A percentile compares a stretch with the other conserved stretches of the same genome.
phyloP scores from a whole-genome alignment of 73 alveolate species.

The Symbiodinium pilosum region DNA sequence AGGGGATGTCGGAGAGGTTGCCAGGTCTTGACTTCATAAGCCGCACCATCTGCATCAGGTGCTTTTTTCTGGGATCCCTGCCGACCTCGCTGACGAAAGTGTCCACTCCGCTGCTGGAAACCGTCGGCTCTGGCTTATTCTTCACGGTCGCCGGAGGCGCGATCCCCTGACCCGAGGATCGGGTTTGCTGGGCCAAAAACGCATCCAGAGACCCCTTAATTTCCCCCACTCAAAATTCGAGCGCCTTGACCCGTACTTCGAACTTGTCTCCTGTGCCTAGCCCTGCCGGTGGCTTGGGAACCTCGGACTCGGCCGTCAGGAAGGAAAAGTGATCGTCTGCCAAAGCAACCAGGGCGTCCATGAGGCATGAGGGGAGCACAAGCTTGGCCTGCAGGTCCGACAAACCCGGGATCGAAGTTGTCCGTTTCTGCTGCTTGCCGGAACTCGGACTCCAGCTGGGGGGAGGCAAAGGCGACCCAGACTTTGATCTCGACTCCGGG shows the following conservation, averaged over 20 bases:
- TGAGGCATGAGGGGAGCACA: background rate
- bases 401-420: background rate
- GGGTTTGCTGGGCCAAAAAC: background rate
- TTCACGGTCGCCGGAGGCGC: background rate
- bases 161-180: background rate
- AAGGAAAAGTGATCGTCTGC: background rate
- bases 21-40: background rate
- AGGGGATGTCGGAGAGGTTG: background rate
- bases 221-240: background rate
- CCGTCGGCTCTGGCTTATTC: background rate
- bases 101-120: background rate
- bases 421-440: background rate
- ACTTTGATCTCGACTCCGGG: background rate
- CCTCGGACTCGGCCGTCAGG: background rate
- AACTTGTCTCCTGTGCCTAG: background rate
- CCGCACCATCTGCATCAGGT: background rate
- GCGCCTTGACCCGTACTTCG: background rate
- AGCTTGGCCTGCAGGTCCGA: background rate
- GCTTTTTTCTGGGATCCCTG: background rate
- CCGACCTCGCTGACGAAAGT: background rate
- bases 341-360: background rate
- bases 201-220: background rate
- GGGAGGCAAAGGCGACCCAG: background rate
- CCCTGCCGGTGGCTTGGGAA: background rate
- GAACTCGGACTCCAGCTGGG: background rate